Conservation (phyloP, 441 rosid genomes). For the Macaranga tanarius region DNA sequence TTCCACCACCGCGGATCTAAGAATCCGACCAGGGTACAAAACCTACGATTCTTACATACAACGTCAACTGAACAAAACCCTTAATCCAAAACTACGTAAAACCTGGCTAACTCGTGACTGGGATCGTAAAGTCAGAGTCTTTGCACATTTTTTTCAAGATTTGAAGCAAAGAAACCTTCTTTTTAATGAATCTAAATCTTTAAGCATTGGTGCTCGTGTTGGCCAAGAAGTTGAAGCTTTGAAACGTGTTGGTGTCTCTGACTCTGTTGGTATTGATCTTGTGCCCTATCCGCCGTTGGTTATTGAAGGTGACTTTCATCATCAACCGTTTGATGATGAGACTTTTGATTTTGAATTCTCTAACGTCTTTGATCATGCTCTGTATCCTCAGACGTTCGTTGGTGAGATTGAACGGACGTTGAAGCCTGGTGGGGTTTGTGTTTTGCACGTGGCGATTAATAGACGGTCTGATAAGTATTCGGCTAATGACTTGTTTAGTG, state of each 20-base stretch:
- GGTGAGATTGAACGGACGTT: slow-evolving; percentile 82
- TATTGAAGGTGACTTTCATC: slow-evolving; percentile 70
- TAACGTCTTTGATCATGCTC: slow-evolving; percentile 90
- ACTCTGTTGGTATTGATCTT: slow-evolving; percentile 79
- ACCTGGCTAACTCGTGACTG: slow-evolving; percentile 86
- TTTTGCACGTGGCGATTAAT: slow-evolving; percentile 66
- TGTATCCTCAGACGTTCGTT: slow-evolving; percentile 68
- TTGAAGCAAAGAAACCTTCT: slow-evolving; percentile 44
- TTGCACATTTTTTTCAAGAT: slow-evolving; percentile 51
- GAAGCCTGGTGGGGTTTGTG: slow-evolving; percentile 65
- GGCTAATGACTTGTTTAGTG: slow-evolving; percentile 71
- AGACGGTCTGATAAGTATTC: slow-evolving; percentile 77
- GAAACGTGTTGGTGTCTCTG: slow-evolving; percentile 50
- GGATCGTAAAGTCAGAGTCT: slow-evolving; percentile 76
- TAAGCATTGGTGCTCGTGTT: slow-evolving; percentile 75
- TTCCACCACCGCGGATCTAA: slow-evolving; percentile 31
- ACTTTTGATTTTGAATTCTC: slow-evolving; percentile 86
- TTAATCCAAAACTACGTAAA: slow-evolving; percentile 67
- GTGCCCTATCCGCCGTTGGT: slow-evolving; percentile 80
- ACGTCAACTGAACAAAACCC: slow-evolving; percentile 90
- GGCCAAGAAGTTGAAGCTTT: slow-evolving; percentile 94
- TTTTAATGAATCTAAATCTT: slow-evolving; percentile 50
- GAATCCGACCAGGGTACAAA: slow-evolving; percentile 68
- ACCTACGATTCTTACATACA: slow-evolving; percentile 83
- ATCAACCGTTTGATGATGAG: slow-evolving; percentile 66